These are phyloP conservation scores for Rhynchosporium secalis DNA, from an alignment of 2,329 filamentous ascomycete genomes.

Conservation along the genomic window DNA sequence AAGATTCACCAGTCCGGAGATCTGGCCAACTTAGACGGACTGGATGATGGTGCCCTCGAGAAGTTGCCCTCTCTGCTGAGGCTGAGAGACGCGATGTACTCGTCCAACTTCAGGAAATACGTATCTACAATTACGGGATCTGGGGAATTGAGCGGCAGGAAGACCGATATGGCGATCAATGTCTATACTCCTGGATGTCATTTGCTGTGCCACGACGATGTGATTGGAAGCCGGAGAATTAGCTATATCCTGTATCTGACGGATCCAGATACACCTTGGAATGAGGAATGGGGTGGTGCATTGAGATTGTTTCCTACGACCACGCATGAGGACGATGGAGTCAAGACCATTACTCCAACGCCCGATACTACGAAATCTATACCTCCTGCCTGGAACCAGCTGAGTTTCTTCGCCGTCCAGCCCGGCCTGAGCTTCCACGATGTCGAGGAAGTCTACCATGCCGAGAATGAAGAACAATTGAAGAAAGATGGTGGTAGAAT, in stretches of 20 bases:
- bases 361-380: slow-evolving; percentile 80
- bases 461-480: slow-evolving; percentile 57
- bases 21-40: slow-evolving; percentile 91
- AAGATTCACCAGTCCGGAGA: slow-evolving; percentile 99
- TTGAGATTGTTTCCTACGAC: slow-evolving; percentile 80
- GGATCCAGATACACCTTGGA: slow-evolving; percentile 88
- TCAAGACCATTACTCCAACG: slow-evolving; percentile 75
- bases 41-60: slow-evolving; percentile 81
- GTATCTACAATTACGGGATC: slow-evolving; percentile 82
- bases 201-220: slow-evolving; percentile 94
- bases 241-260: slow-evolving; percentile 97
- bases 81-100: slow-evolving; percentile 94
- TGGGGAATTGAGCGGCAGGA: slow-evolving; percentile 83
- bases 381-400: slow-evolving; percentile 93
- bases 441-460: slow-evolving; percentile 93
- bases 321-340: slow-evolving; percentile 66
- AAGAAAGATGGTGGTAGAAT: slow-evolving; percentile 72
- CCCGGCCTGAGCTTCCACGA: slow-evolving; percentile 99
- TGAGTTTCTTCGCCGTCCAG: slow-evolving; percentile 97
- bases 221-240: slow-evolving; percentile 93
- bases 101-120: slow-evolving; percentile 83
- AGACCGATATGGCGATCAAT: slow-evolving; percentile 99
- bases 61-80: slow-evolving; percentile 87
- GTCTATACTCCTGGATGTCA: slow-evolving; percentile 97
- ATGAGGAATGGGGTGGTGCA: slow-evolving; percentile 88